Percentiles rank a stretch among this genome's conserved stretches.
phyloP scores from a whole-genome alignment of 345 rosid genomes.

The Syzygium aqueum region DNA sequence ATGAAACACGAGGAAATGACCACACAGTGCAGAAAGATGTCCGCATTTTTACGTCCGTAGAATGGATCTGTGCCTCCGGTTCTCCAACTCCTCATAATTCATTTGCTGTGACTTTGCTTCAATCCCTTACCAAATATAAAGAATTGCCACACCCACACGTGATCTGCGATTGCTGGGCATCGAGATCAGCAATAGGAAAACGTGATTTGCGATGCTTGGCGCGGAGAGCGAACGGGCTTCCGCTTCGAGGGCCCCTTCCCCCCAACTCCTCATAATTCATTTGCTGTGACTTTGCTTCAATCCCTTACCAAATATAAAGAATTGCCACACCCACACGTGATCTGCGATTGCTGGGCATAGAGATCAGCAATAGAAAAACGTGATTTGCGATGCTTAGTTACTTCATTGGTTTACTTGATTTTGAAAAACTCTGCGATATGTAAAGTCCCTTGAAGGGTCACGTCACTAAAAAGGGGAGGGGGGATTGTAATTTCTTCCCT shows the following conservation, averaged over 20 bases:
- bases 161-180: not conserved
- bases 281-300: not conserved
- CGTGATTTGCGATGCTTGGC: not conserved
- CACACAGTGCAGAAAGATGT: not conserved
- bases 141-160: not conserved
- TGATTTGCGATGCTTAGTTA: not conserved
- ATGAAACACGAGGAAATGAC: not conserved
- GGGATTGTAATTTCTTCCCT: no score
- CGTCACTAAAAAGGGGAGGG: no score
- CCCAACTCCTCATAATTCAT: not conserved
- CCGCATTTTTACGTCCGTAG: not conserved
- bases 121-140: not conserved
- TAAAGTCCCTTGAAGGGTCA: no score
- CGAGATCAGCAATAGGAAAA: not conserved
- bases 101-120: not conserved
- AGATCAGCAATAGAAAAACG: not conserved
- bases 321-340: not conserved
- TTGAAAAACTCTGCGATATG: not conserved
- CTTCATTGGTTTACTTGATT: not conserved
- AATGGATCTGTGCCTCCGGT: not conserved
- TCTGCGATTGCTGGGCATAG: not conserved
- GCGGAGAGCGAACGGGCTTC: accelerated
- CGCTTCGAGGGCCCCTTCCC: no score
- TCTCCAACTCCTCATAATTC: not conserved
- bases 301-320: not conserved